Percentiles rank a stretch among this genome's conserved stretches.
Conservation (phyloP, 306 rosid species). For the Vachellia collinsii region DNA sequence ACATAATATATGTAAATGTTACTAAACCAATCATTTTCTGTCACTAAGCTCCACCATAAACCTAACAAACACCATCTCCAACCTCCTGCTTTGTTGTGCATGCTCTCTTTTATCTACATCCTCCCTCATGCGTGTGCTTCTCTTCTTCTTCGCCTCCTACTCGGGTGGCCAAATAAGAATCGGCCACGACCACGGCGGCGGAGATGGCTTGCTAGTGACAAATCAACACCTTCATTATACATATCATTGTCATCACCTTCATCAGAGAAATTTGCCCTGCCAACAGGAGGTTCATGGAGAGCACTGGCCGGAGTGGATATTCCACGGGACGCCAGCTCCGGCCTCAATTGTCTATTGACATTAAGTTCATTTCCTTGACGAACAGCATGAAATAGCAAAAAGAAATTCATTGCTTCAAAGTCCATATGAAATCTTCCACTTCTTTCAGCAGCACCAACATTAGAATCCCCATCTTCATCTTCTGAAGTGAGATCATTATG, state of each 20-base stretch:
- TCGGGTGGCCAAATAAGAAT: constrained; percentile 71
- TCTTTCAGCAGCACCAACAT: constrained; percentile 53
- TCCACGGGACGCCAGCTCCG: constrained; percentile 50
- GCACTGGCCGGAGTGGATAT: constrained; percentile 43
- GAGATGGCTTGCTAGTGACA: constrained; percentile 74
- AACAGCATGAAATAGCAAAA: constrained; percentile 83
- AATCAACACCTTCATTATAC: constrained; percentile 46
- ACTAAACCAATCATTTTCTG: constrained; percentile 45
- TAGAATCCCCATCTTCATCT: constrained; percentile 68
- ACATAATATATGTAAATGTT: constrained; percentile 49
- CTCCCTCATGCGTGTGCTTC: constrained; percentile 33
- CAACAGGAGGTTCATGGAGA: constrained; percentile 15
- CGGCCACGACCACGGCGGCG: constrained; percentile 70
- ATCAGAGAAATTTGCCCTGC: constrained; percentile 54
- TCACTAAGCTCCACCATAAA: constrained; percentile 53
- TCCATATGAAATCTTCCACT: constrained; percentile 70
- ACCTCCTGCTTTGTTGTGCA: constrained; percentile 49
- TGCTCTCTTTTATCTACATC: constrained; percentile 36
- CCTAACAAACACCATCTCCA: constrained; percentile 59
- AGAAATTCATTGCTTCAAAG: constrained; percentile 81
- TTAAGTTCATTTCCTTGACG: constrained; percentile 63
- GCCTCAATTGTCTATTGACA: constrained; percentile 54
- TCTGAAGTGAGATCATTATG: constrained; percentile 62
- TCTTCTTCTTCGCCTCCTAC: constrained; percentile 81
- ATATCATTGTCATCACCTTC: constrained; percentile 49